Evolutionary conservation across 257 asterid species (phyloP), one percentile per base, ranked within the genome.

Genomic region (Apocynum venetum): DNA sequence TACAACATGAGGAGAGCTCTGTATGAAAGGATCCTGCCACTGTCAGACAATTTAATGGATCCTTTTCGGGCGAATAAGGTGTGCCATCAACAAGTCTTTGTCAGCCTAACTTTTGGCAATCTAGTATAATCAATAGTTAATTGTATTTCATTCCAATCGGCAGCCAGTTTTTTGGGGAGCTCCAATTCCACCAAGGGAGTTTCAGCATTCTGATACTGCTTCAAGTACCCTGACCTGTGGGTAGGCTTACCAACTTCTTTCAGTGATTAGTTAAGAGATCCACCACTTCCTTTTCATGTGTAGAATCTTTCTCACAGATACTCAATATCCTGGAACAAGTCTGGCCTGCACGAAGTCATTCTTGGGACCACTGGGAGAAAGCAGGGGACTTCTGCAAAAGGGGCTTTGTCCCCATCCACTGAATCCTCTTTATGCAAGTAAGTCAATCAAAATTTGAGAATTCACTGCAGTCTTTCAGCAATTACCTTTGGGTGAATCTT

Each of bases 331-430:
- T 95, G 98, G 97, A 91, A 85, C 77, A 86, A 64, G 72, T 84
- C 84, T 81, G 96, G 96, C 77, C 89, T 93, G 84, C 96, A 91
- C 76, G 99, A 95, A 84, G 99, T 93, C 75, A 82, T 91, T 80
- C 98, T 95, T 73, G 98, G 98, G 76, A 93, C 96, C 79, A 93
- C 92, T n/a, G 99, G 97, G 75, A 87, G 98, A 85, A 95, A 95
- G 90, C 97, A 93, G 89, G 99, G 99, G 48, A 91, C 98, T 55
- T 93, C 99, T 78, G 87, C 92, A 57, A 95, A 95, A 86, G 99
- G 99, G 71, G 92, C 97, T 19, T 59, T 87, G 55, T 88, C 79
- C 79, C 96, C 94, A 82, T 89, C 97, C 76, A 93, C 97, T 0
- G 93, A 93, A 88, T 84, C 97, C 55, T 87, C 91, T 79, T 77